Conservation (phyloP, 2,329 filamentous ascomycete species). For the Rugonectria rugulosa region DNA sequence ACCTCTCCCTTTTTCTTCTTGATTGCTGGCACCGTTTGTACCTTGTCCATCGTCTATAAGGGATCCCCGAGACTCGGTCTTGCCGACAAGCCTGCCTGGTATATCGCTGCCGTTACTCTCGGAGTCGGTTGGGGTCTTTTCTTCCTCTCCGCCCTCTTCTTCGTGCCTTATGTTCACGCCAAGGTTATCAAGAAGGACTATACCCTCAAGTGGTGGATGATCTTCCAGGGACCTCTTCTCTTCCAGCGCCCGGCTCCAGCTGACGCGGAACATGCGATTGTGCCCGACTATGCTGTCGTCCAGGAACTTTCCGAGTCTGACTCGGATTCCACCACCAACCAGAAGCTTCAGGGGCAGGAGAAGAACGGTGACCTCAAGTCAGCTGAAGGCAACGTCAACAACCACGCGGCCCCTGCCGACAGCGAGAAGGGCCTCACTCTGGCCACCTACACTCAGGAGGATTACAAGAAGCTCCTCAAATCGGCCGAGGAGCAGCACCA, state of each 20-base stretch:
- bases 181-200: slow-evolving; percentile 74
- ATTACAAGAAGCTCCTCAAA: slow-evolving; percentile 68
- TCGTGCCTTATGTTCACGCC: slow-evolving; percentile 73
- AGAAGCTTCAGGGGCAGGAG: neutral
- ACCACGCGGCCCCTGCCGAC: slow-evolving; percentile 29
- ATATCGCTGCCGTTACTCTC: slow-evolving; percentile 71
- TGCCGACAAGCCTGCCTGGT: slow-evolving; percentile 66
- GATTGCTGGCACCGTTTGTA: slow-evolving; percentile 76
- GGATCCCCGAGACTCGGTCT: slow-evolving; percentile 64
- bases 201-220: slow-evolving; percentile 68
- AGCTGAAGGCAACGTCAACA: slow-evolving; percentile 37
- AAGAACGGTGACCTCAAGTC: slow-evolving; percentile 48
- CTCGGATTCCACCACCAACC: slow-evolving; percentile 28
- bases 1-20: slow-evolving; percentile 81
- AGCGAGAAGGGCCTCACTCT: slow-evolving; percentile 54
- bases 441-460: slow-evolving; percentile 52
- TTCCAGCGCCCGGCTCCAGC: slow-evolving; percentile 64
- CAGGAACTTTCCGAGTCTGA: slow-evolving; percentile 66
- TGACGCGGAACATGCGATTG: slow-evolving; percentile 60
- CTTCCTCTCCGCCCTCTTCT: slow-evolving; percentile 71
- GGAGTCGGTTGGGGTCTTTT: slow-evolving; percentile 68
- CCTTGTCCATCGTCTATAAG: slow-evolving; percentile 82
- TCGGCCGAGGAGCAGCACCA: slow-evolving; percentile 66
- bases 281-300: slow-evolving; percentile 81
- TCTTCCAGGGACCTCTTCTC: slow-evolving; percentile 69